phyloP scores from a whole-genome alignment of 345 rosid species.

The Linum lewisii region DNA sequence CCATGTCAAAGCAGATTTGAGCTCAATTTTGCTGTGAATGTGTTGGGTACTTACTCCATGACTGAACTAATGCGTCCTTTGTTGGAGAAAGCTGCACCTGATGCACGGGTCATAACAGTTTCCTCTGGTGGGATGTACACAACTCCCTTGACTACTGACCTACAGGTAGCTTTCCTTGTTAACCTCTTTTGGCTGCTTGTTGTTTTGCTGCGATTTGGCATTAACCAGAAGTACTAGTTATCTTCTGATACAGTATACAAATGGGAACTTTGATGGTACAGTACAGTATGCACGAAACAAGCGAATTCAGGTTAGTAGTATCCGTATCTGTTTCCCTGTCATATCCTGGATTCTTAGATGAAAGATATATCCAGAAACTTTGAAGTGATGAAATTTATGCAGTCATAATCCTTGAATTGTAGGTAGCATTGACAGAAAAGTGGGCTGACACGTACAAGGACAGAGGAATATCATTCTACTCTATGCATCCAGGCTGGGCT shows the following conservation, averaged over 20 bases:
- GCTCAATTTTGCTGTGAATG: constrained; percentile 68
- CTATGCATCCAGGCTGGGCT: constrained; percentile 98
- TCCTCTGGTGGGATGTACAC: constrained; percentile 90
- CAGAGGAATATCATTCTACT: constrained; percentile 69
- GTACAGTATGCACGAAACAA: constrained; percentile 78
- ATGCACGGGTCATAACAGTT: constrained; percentile 78
- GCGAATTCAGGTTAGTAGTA: constrained; percentile 65
- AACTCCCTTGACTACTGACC: constrained; percentile 61
- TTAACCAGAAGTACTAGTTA: not conserved
- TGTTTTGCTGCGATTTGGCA: not conserved
- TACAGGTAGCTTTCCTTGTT: constrained; percentile 37
- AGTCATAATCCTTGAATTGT: constrained; percentile 1
- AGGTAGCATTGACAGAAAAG: constrained; percentile 77
- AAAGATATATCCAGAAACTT: not conserved
- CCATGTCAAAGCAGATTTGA: constrained; percentile 81
- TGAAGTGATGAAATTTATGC: not conserved
- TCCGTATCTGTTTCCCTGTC: not conserved
- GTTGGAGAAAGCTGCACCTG: constrained; percentile 73
- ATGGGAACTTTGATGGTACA: constrained; percentile 46
- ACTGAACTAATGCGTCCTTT: constrained; percentile 70
- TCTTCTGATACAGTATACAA: constrained; percentile 40
- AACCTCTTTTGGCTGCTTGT: not conserved
- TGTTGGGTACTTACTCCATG: constrained; percentile 64
- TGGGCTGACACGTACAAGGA: constrained; percentile 66
- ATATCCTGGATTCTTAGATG: too few species aligned